Conservation (phyloP, 2,329 filamentous ascomycete species). For the Chrysosphaeria jannelii region DNA sequence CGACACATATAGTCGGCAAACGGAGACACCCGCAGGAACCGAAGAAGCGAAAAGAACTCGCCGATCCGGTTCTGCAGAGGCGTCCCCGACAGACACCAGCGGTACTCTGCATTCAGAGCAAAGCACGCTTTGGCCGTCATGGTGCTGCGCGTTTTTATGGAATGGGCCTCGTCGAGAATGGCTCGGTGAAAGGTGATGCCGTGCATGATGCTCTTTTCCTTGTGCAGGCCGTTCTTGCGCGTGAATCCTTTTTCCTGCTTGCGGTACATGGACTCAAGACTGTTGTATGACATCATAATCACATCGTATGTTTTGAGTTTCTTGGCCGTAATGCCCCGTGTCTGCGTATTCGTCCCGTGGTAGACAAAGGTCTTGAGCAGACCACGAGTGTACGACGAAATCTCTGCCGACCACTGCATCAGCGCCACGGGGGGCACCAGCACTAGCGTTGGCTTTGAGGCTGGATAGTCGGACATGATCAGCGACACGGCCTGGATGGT, state of each 20-base stretch:
- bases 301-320: conserved; percentile 66
- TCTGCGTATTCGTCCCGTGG: conserved; percentile 61
- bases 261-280: conserved; percentile 69
- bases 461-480: conserved; percentile 91
- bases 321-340: conserved; percentile 43
- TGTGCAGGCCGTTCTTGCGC: conserved; percentile 50
- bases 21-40: conserved; percentile 66
- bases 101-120: conserved; percentile 59
- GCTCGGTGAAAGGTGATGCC: conserved; percentile 65
- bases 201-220: conserved; percentile 56
- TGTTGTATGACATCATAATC: conserved; percentile 90
- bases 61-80: conserved; percentile 92
- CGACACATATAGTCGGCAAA: conserved; percentile 93
- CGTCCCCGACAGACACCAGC: conserved; percentile 88
- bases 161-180: conserved; percentile 65
- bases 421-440: conserved; percentile 77
- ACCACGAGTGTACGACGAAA: conserved; percentile 55
- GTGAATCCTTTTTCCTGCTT: conserved; percentile 80
- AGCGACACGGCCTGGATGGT: conserved; percentile 94
- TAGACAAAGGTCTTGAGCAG: conserved; percentile 74
- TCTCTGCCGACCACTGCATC: conserved; percentile 82
- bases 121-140: conserved; percentile 91
- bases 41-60: conserved; percentile 81
- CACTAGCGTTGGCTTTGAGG: conserved; percentile 54
- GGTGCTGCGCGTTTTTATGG: conserved; percentile 69